Evolutionary conservation across 2,329 filamentous ascomycete species (phyloP), one percentile per base, ranked within the genome.

Genomic region (Alternaria consortialis): DNA sequence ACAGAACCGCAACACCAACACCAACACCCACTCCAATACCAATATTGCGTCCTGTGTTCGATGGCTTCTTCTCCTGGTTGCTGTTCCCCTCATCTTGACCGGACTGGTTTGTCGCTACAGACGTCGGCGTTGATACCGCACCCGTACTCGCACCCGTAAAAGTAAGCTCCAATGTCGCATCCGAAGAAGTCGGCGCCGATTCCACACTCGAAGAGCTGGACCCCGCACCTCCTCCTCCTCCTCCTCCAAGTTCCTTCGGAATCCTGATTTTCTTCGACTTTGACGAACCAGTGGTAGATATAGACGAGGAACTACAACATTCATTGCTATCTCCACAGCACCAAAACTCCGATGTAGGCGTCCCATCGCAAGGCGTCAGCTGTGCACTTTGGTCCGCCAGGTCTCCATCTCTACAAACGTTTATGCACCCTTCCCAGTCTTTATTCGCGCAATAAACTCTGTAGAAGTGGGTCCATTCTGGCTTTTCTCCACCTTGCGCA

Each of bases 341-440:
- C 62, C 64, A 66, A 40, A 47, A 55, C 40, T 50, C 47, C 20
- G 57, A 60, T 5, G 46, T 56, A 13, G 27, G 36, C 5, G 64
- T 56, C 27, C 56, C 58, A 48, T 64, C 64, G n/a, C 64, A 66
- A 12, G 64, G 62, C 32, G 64, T 66, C 20, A 66, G 44, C 32
- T 58, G 44, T 13, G 55, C 36, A 17, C 39, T 51, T 5, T 46
- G 44, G 7, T 34, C 47, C 5, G 55, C 55, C 17, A 31, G 51
- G 15, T 53, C 32, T 52, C 52, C 32, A 53, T 47, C 43, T 55
- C 50, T 51, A 29, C 65, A 67, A 15, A 67, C 58, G 37, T 61
- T 51, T 17, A 67, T 15, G 32, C 65, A 67, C 7, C 60, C 58
- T 12, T 47, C 54, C 32, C 48, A 36, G 13, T 64, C 51, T 39